These are phyloP conservation scores for Apiospora kogelbergensis DNA, from an alignment of 2,329 filamentous ascomycete genomes.

Conservation along the genomic window DNA sequence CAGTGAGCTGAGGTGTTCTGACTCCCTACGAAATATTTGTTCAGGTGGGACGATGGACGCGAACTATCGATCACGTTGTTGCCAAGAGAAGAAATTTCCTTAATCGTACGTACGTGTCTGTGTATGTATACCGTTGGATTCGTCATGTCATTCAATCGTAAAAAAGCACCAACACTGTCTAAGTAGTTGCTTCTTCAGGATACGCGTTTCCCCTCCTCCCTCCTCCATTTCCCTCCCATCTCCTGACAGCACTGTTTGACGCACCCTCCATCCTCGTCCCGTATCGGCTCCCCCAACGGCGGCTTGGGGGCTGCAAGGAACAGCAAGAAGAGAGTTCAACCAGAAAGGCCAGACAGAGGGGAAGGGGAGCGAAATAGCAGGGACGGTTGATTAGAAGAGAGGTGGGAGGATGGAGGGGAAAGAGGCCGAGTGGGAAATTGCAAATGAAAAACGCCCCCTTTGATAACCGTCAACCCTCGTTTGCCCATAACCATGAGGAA, in stretches of 20 bases:
- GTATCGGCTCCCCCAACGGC: background rate
- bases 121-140: slow-evolving; percentile 24
- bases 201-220: background rate
- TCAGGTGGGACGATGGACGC: background rate
- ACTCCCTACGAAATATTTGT: background rate
- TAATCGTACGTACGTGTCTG: slow-evolving; percentile 5
- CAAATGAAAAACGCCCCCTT: slow-evolving; percentile 1
- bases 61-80: background rate
- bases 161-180: slow-evolving; percentile 28
- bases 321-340: background rate
- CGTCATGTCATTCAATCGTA: slow-evolving; percentile 28
- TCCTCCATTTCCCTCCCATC: background rate
- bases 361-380: background rate
- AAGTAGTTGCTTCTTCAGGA: slow-evolving; percentile 12
- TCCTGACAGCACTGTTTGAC: background rate
- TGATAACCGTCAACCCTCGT: background rate
- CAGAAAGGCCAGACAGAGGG: background rate
- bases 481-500: slow-evolving; percentile 3
- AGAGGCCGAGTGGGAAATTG: background rate
- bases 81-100: background rate
- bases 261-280: background rate
- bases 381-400: background rate
- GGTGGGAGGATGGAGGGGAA: background rate
- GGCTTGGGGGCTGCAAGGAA: background rate
- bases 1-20: too few relatives aligned